Base-by-base conservation (phyloP, 2,329 filamentous ascomycete species). In the Leptographium lundbergii region DNA sequence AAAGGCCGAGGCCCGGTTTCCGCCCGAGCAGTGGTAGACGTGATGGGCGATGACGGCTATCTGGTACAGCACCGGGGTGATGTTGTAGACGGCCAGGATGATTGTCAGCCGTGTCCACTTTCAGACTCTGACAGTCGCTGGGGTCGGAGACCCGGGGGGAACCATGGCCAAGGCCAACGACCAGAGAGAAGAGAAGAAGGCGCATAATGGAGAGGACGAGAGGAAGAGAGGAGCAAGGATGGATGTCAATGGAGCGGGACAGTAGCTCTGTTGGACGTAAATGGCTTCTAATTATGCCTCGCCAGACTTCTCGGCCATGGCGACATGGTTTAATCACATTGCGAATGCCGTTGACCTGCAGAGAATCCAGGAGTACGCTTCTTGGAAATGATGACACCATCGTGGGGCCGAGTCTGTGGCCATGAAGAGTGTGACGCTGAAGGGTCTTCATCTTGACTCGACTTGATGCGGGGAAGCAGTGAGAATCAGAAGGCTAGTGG, bases 21-120 rank as follows among this genome's bases (percentile, higher is more conserved):
- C 60, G 2, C 60, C 60, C 6, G 60, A 61, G 36, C 48, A 61
- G 54, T 61, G 60, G 11, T 61, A 19, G 3, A 61, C 2, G 29
- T 61, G 54, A 29, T 36, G 27, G 13, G 7, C 60, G 14, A 59
- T 51, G 19, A 61, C 19, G 2, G 6, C 22, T 4, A 11, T 11
- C 19, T 22, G 42, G n/a, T 47, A 47, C 42, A 47, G 6, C 6
- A 47, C 42, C 19, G 42, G 42, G 19, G 42, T 47, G 42, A 47
- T 47, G n/a, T 47, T 11, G 42, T 47, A 47, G 19, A 47, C 42
- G 19, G 42, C 42, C 42, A 47, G 42, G n/a, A 47, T 47, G 17
- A n/a, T 47, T 22, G n/a, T 47, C 42, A 3, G 7, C 42, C 3
- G 19, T n/a, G n/a, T 47, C 42, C 5, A n/a, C 42, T 6, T 6